A percentile compares a stretch with the other conserved stretches of the same genome.
These are phyloP conservation scores for Batkoa obscura DNA, from an alignment of 371 early-diverging fungal genomes.

Conservation along the genomic window DNA sequence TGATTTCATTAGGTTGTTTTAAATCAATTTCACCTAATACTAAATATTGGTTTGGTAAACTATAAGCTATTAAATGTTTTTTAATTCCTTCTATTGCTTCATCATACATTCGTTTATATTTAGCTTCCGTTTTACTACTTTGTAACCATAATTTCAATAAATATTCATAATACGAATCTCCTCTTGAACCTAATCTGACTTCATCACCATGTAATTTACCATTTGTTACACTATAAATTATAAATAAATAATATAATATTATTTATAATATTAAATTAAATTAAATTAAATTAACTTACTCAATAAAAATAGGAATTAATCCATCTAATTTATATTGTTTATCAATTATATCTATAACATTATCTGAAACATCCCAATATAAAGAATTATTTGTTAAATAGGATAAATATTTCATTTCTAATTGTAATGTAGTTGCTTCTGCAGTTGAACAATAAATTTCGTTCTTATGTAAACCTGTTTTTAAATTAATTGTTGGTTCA, in stretches of 20 bases:
- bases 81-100: constrained; percentile 47
- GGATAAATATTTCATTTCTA: constrained; percentile 75
- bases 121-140: constrained; percentile 33
- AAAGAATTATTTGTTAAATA: constrained; percentile 45
- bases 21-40: constrained; percentile 49
- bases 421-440: constrained; percentile 65
- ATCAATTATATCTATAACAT: constrained; percentile 34
- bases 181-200: constrained; percentile 53
- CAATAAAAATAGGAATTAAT: constrained; percentile 44
- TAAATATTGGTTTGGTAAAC: constrained; percentile 29
- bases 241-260: not conserved
- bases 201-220: constrained; percentile 25
- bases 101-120: constrained; percentile 49
- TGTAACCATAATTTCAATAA: constrained; percentile 69
- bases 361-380: constrained; percentile 51
- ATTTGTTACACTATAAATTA: constrained; percentile 15
- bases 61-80: constrained; percentile 37
- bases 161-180: constrained; percentile 90
- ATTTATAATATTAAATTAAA: too few species aligned
- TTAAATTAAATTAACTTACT: not conserved
- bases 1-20: constrained; percentile 13
- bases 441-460: constrained; percentile 39
- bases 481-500: constrained; percentile 40
- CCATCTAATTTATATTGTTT: constrained; percentile 36
- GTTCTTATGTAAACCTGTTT: constrained; percentile 12